Base-by-base conservation (phyloP, 495 filamentous ascomycete genomes). In the Parathielavia appendiculata region DNA sequence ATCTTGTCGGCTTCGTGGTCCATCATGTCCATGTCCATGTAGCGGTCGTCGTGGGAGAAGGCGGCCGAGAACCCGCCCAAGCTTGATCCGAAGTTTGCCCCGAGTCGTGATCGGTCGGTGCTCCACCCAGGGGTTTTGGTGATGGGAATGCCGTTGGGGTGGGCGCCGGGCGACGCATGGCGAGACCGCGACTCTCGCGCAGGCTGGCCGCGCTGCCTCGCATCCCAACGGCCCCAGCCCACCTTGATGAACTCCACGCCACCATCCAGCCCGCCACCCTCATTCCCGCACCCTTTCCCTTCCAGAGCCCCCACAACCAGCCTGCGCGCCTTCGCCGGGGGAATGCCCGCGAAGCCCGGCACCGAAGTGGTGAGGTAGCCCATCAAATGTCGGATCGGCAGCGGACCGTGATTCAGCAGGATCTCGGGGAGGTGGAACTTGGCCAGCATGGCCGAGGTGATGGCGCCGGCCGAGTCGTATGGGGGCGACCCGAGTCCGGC, bases 191-290 rank as follows among this genome's bases (percentile, higher is more conserved):
- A 65, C 54, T 63, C 66, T 56, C 81, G 80, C 48, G 80, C 65
- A 14, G 81, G 73, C 60, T 91, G 84, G 26, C 83, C 89, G 55
- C 84, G 83, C 69, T 81, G 79, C 63, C 82, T 85, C 56, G 92
- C 92, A 71, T 93, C 87, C 93, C 93, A 98, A 47, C 90, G 85
- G 49, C 93, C 93, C 93, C 93, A 98, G 58, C 93, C 93, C 57
- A 96, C 87, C 75, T 98, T 98, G 69, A 95, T 88, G 65, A 97
- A 98, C 63, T 87, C 79, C 54, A 97, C 88, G 54, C 92, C 88
- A 63, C 87, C 85, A 54, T 86, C 73, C 43, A 86, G 78, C 51
- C 86, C 89, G 40, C 83, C 82, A 32, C 76, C 80, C 63, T 84
- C 82, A 56, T 77, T 80, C 35, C 80, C 81, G 43, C 73, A 79